These are phyloP conservation scores for Chrysoporthe cubensis DNA, from an alignment of 2,329 filamentous ascomycete species.

Conservation along the genomic window DNA sequence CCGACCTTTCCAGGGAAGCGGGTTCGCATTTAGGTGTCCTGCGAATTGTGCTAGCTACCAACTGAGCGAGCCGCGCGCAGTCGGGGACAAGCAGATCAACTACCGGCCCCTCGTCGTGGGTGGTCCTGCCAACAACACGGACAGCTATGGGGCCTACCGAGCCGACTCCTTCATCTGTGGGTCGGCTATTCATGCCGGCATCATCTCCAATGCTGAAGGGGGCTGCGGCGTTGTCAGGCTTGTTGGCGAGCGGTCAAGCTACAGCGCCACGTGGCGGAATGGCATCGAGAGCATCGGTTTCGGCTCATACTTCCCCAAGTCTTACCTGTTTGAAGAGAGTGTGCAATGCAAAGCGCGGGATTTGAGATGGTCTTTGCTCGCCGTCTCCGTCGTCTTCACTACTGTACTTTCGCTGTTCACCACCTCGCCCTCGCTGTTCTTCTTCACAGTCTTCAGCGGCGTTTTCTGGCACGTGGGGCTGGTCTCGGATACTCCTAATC, in stretches of 20 bases:
- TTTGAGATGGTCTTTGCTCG: conserved; percentile 81
- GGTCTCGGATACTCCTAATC: conserved; percentile 81
- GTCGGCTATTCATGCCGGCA: conserved; percentile 74
- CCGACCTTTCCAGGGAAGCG: conserved; percentile 72
- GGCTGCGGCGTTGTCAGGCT: conserved; percentile 76
- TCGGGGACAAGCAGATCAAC: conserved; percentile 69
- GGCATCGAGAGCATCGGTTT: conserved; percentile 80
- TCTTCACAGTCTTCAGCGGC: conserved; percentile 79
- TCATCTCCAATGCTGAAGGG: conserved; percentile 66
- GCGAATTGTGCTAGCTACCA: conserved; percentile 70
- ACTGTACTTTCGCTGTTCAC: conserved; percentile 80
- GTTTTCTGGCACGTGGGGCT: conserved; percentile 90
- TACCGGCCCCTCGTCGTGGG: conserved; percentile 71
- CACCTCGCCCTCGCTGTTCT: conserved; percentile 77
- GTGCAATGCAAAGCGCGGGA: conserved; percentile 74
- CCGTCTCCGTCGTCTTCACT: conserved; percentile 80
- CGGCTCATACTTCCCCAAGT: conserved; percentile 85
- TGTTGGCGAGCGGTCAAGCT: conserved; percentile 69
- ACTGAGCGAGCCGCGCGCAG: conserved; percentile 73
- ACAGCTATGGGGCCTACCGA: conserved; percentile 68
- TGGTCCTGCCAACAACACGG: conserved; percentile 54
- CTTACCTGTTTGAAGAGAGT: conserved; percentile 74
- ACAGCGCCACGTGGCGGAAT: conserved; percentile 66
- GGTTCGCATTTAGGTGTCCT: conserved; percentile 75
- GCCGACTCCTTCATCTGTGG: conserved; percentile 82